Percentiles rank a stretch among this genome's conserved stretches.
phyloP scores from a whole-genome alignment of 2,329 filamentous ascomycete genomes.

The Leptographium galeiforme region DNA sequence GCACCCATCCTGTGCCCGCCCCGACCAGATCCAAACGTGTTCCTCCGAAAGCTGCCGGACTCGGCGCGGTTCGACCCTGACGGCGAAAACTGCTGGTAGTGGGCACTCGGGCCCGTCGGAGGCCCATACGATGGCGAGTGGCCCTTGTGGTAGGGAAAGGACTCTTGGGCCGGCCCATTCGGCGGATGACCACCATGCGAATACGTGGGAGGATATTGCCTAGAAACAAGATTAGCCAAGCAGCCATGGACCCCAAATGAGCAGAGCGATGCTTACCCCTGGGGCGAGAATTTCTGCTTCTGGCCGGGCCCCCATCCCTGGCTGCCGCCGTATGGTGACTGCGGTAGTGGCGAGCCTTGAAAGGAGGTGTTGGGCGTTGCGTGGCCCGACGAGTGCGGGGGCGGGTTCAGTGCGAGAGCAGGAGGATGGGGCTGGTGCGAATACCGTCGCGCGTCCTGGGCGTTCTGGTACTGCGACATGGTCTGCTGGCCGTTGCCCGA shows the following conservation, averaged over 20 bases:
- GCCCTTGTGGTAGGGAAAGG: constrained; percentile 40
- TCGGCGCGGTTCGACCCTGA: constrained; percentile 30
- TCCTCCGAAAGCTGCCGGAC: constrained; percentile 43
- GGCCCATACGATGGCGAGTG: constrained; percentile 41
- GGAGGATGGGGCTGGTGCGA: background rate
- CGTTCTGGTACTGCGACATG: constrained; percentile 4
- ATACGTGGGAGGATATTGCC: constrained; percentile 50
- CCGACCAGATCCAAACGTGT: constrained; percentile 36
- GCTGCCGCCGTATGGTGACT: constrained; percentile 27
- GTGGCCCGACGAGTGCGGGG: constrained; percentile 23
- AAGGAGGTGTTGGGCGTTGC: constrained; percentile 30
- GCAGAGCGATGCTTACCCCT: constrained; percentile 21
- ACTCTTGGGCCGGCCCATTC: constrained; percentile 34
- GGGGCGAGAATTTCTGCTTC: constrained; percentile 24
- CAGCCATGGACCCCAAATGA: background rate
- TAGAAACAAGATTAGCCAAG: constrained; percentile 19
- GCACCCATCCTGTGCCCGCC: constrained; percentile 23
- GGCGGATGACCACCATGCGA: constrained; percentile 40
- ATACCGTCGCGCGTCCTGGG: background rate
- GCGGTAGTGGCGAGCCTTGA: constrained; percentile 28
- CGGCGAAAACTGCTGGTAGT: constrained; percentile 35
- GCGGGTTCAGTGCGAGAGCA: background rate
- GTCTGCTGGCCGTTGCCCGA: constrained; percentile 20
- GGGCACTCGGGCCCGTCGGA: constrained; percentile 42
- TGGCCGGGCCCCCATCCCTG: constrained; percentile 24